These are phyloP conservation scores for Penicillium crystallinum DNA, from an alignment of 495 filamentous ascomycete genomes.

Conservation along the genomic window DNA sequence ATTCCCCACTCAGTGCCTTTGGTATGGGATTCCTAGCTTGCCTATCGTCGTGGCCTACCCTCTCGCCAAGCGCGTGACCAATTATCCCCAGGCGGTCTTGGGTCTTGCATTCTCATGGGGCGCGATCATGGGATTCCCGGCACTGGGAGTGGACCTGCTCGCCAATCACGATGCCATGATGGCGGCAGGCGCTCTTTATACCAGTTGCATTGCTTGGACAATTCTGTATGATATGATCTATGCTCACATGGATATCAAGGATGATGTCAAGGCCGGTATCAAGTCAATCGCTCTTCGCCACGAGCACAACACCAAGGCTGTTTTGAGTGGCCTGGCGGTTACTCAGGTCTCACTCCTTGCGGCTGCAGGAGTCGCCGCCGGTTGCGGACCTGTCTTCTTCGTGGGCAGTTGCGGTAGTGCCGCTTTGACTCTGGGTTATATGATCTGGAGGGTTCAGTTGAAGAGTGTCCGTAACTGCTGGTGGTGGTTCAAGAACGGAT, in stretches of 20 bases:
- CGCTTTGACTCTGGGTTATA: slow-evolving; percentile 64
- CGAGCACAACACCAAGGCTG: slow-evolving; percentile 78
- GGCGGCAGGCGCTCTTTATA: slow-evolving; percentile 70
- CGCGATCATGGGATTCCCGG: slow-evolving; percentile 93
- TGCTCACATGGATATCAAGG: slow-evolving; percentile 96
- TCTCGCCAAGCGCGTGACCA: slow-evolving; percentile 85
- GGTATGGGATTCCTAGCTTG: slow-evolving; percentile 81
- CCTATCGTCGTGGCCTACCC: slow-evolving; percentile 80
- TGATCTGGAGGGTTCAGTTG: slow-evolving; percentile 85
- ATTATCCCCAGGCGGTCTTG: slow-evolving; percentile 91
- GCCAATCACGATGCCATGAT: slow-evolving; percentile 57
- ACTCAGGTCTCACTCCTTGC: slow-evolving; percentile 75
- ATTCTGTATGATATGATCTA: slow-evolving; percentile 98
- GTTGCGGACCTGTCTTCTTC: slow-evolving; percentile 82
- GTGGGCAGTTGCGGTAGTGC: slow-evolving; percentile 81
- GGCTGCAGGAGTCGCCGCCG: slow-evolving; percentile 65
- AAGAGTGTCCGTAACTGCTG: slow-evolving; percentile 83
- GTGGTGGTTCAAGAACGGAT: slow-evolving; percentile 91
- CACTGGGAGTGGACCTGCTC: slow-evolving; percentile 77
- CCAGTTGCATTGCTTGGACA: slow-evolving; percentile 88
- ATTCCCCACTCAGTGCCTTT: slow-evolving; percentile 79
- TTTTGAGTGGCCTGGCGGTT: slow-evolving; percentile 70
- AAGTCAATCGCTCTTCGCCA: slow-evolving; percentile 92
- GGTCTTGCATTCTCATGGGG: slow-evolving; percentile 97
- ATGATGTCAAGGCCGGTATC: slow-evolving; percentile 88